Evolutionary conservation across 1,284 basidiomycete species (phyloP), one percentile per base, ranked within the genome.

Genomic region (Cutaneotrichosporon cutaneum): DNA sequence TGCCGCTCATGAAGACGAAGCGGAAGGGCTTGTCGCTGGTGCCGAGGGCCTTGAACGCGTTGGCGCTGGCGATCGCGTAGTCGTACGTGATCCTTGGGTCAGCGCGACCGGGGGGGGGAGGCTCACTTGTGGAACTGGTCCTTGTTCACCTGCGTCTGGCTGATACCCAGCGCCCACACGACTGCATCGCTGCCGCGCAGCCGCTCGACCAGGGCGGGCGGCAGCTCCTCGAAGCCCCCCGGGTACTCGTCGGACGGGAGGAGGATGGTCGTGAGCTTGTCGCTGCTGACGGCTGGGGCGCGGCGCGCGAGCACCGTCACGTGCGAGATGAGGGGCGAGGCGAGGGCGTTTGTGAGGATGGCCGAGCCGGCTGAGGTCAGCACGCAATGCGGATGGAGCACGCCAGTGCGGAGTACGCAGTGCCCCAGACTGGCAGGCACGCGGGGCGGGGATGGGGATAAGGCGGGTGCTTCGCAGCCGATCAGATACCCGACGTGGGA

Each of bases 91-190:
- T 72, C 21, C 70, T 72, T 30, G 4, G 4, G 51, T 53, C 32
- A 53, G 47, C 11, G 21, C 18, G 18, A 9, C 22, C n/a, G n/a
- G 36, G 36, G 18, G 4, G 30, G 36, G 22, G 11, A 26, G 3
- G 66, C 72, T 58, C 50, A 72, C 56, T 32, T 36, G 18, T 24
- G 18, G n/a, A 51, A 51, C 36, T 58, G 48, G n/a, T 51, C 56
- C 48, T 58, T 51, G 33, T 16, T 42, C 2, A 58, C 56, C 16
- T 51, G 33, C 22, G 33, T 50, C 48, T 58, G 56, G 56, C 63
- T 68, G 16, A 72, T 67, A 8, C 72, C 71, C 16, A 68, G 56
- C 3, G 71, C 72, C 72, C 71, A 72, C 13, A 73, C 66, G 13
- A 69, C 63, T n/a, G 65, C 65, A 3, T 39, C 33, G 5, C 32